phyloP scores from a whole-genome alignment of 1,284 basidiomycete species.

The Inonotus hispidus region DNA sequence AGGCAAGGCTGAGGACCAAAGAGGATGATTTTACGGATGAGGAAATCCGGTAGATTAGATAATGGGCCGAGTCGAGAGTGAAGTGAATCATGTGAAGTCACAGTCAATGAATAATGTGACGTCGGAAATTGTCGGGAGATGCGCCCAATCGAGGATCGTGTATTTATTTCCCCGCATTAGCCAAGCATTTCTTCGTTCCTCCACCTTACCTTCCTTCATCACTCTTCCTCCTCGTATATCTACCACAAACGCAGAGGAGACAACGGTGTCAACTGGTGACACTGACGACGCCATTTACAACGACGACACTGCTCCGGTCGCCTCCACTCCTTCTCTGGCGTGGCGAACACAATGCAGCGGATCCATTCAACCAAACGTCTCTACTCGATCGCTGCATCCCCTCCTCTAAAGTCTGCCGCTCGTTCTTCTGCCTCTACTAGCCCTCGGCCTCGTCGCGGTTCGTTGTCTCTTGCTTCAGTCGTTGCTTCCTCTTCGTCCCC shows the following conservation, averaged over 20 bases:
- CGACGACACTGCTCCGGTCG: neutral
- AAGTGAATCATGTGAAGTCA: neutral
- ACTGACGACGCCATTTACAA: neutral
- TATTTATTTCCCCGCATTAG: conserved; percentile 4
- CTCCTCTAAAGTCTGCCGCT: conserved; percentile 1
- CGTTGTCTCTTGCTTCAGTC: conserved; percentile 1
- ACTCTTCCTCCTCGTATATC: neutral
- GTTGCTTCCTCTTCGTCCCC: neutral
- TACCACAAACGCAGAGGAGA: neutral
- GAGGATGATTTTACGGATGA: neutral
- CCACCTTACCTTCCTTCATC: neutral
- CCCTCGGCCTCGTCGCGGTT: conserved; percentile 10
- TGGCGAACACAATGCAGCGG: conserved; percentile 6
- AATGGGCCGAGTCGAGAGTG: neutral
- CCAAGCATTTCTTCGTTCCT: neutral
- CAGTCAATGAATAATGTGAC: neutral
- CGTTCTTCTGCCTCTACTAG: neutral
- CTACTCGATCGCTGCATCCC: conserved; percentile 9
- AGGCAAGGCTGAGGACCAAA: neutral
- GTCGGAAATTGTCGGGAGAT: neutral
- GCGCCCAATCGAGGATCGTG: neutral
- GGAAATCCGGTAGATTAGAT: neutral
- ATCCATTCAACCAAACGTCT: conserved; percentile 12
- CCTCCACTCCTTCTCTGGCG: neutral
- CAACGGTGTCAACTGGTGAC: neutral